Percentiles rank a stretch among this genome's conserved stretches.
phyloP scores from a whole-genome alignment of 306 rosid species.

The Neltuma alba region DNA sequence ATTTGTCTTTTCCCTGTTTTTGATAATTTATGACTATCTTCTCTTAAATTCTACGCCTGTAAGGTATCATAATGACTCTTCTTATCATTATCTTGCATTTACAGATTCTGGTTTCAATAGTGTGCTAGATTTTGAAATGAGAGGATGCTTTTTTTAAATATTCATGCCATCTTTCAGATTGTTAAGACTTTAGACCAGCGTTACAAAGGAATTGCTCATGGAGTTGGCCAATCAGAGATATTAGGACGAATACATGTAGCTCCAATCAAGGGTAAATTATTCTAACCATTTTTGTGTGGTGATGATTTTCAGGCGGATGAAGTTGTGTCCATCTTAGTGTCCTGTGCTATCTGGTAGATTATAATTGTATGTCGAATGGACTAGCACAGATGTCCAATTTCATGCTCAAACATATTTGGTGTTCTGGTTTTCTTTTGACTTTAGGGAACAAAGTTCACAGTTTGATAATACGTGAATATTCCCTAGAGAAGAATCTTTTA shows the following conservation, averaged over 20 bases:
- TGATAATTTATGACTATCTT: neutral
- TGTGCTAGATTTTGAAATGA: constrained; percentile 22
- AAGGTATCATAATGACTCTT: neutral
- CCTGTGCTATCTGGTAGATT: neutral
- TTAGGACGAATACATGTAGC: constrained; percentile 97
- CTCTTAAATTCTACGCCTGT: neutral
- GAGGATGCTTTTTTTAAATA: constrained; percentile 24
- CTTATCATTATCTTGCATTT: constrained; percentile 9
- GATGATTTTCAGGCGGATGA: constrained; percentile 21
- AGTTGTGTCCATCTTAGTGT: constrained; percentile 11
- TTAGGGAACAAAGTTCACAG: constrained; percentile 8
- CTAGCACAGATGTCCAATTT: constrained; percentile 8
- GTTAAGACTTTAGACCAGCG: constrained; percentile 97
- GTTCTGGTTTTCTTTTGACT: constrained; percentile 1
- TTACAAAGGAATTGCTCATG: constrained; percentile 93
- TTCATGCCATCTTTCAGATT: constrained; percentile 57
- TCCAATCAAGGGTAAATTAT: constrained; percentile 82
- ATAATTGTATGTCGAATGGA: neutral
- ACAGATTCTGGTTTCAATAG: neutral
- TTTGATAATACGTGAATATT: constrained; percentile 10
- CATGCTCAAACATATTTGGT: neutral
- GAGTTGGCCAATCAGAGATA: constrained; percentile 97
- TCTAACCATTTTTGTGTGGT: neutral
- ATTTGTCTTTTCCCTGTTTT: neutral
- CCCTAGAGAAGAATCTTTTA: neutral